A percentile compares a stretch with the other conserved stretches of the same genome.
Evolutionary conservation across 305 asterid species (phyloP).

Genomic region (Caryopteris hybrid): DNA sequence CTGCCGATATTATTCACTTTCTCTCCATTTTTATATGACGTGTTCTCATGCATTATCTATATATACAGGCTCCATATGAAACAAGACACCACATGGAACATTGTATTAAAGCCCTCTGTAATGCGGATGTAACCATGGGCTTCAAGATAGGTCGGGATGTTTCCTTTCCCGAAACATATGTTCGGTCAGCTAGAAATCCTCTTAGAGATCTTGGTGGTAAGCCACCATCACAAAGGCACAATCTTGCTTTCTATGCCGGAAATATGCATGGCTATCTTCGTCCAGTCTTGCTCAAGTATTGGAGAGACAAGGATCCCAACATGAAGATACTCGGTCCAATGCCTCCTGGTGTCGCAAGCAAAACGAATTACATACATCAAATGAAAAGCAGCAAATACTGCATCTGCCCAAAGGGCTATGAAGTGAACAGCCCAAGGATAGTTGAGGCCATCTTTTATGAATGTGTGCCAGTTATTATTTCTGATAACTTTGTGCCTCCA

Average conservation of each 20-base stretch:
- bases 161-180: constrained; percentile 80
- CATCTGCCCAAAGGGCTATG: constrained; percentile 79
- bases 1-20: not conserved
- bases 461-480: constrained; percentile 68
- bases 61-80: constrained; percentile 75
- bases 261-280: constrained; percentile 83
- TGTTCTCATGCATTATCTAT: constrained; percentile 1
- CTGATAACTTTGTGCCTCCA: constrained; percentile 77
- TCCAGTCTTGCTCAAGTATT: constrained; percentile 62
- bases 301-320: constrained; percentile 63
- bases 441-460: constrained; percentile 75
- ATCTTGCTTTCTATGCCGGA: constrained; percentile 82
- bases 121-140: constrained; percentile 76
- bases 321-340: constrained; percentile 76
- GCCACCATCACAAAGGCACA: constrained; percentile 62
- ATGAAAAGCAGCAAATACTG: constrained; percentile 80
- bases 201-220: constrained; percentile 87
- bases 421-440: constrained; percentile 80
- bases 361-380: constrained; percentile 61
- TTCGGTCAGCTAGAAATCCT: constrained; percentile 78
- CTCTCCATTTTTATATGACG: not conserved
- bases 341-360: constrained; percentile 80
- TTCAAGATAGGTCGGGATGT: constrained; percentile 83
- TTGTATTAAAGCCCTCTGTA: constrained; percentile 84
- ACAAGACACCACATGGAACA: constrained; percentile 94